These are phyloP conservation scores for Vaccinium corymbosum DNA, from an alignment of 148 eudicot genomes.

Conservation along the genomic window DNA sequence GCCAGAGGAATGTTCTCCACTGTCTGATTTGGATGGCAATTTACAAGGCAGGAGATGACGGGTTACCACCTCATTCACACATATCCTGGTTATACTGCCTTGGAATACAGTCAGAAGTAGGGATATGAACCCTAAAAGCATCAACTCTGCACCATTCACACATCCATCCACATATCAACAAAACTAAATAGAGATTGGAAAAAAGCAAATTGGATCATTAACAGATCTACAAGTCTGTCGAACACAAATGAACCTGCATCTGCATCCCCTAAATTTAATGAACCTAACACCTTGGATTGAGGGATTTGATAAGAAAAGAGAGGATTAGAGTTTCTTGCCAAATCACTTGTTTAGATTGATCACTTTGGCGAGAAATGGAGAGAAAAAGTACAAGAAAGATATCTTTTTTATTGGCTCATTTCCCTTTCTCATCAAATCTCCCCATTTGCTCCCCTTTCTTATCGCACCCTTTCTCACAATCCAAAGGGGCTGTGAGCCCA, in stretches of 20 bases:
- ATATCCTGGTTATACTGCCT: slow-evolving; percentile 54
- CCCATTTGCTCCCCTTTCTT: not conserved
- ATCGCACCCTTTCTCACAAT: no score
- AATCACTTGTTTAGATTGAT: not conserved
- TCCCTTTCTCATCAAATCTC: not conserved
- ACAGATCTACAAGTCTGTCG: not conserved
- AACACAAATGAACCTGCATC: not conserved
- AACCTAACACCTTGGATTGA: not conserved
- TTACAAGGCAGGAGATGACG: slow-evolving; percentile 70
- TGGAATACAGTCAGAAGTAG: slow-evolving; percentile 79
- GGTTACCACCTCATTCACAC: slow-evolving; percentile 43
- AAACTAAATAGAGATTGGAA: not conserved
- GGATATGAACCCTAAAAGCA: slow-evolving; percentile 93
- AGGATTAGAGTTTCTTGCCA: not conserved
- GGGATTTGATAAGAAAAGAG: not conserved
- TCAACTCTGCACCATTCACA: slow-evolving; percentile 64
- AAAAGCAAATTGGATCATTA: not conserved
- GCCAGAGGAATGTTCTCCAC: slow-evolving; percentile 18
- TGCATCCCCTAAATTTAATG: not conserved
- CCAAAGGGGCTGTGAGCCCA: no score
- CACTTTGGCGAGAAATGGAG: not conserved
- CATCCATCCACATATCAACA: not conserved
- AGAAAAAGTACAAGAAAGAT: no score
- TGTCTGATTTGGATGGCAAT: slow-evolving; percentile 5
- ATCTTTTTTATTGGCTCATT: no score